phyloP scores from a whole-genome alignment of 2,329 filamentous ascomycete genomes.

The Tolypocladium tropicale region DNA sequence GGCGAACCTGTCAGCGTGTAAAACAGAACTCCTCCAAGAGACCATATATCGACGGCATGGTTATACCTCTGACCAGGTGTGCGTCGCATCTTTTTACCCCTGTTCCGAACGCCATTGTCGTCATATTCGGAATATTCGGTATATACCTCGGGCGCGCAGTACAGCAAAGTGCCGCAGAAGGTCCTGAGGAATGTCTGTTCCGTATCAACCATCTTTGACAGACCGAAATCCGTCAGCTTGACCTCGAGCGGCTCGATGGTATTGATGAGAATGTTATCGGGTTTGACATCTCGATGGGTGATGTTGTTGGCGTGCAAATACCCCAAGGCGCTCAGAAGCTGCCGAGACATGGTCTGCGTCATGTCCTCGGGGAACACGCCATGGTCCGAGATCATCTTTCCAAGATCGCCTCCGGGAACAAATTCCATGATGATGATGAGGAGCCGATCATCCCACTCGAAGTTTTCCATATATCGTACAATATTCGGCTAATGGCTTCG shows the following conservation, averaged over 20 bases:
- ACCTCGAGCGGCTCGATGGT: conserved; percentile 64
- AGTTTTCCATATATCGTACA: conserved; percentile 81
- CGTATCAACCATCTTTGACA: conserved; percentile 88
- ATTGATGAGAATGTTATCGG: conserved; percentile 88
- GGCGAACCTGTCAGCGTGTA: conserved; percentile 70
- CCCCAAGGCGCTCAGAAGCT: conserved; percentile 70
- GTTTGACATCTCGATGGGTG: conserved; percentile 97
- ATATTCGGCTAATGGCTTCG: conserved; percentile 59
- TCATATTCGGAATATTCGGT: conserved; percentile 61
- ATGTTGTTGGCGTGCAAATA: conserved; percentile 85
- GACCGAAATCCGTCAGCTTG: conserved; percentile 91
- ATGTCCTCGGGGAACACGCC: conserved; percentile 56
- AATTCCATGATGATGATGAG: conserved; percentile 98
- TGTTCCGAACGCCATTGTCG: conserved; percentile 53
- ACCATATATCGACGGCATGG: conserved; percentile 94
- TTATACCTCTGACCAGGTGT: conserved; percentile 59
- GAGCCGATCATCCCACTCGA: conserved; percentile 69
- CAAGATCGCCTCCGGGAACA: conserved; percentile 72
- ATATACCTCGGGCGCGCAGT: conserved; percentile 95
- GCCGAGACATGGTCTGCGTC: conserved; percentile 61
- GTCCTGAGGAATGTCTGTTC: conserved; percentile 89
- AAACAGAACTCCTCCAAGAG: conserved; percentile 84
- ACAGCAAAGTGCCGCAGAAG: conserved; percentile 90
- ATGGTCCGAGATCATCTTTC: conserved; percentile 54
- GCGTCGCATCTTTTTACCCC: conserved; percentile 54